Base-by-base conservation (phyloP, 2,329 filamentous ascomycete species). In the Monilinia fructigena region DNA sequence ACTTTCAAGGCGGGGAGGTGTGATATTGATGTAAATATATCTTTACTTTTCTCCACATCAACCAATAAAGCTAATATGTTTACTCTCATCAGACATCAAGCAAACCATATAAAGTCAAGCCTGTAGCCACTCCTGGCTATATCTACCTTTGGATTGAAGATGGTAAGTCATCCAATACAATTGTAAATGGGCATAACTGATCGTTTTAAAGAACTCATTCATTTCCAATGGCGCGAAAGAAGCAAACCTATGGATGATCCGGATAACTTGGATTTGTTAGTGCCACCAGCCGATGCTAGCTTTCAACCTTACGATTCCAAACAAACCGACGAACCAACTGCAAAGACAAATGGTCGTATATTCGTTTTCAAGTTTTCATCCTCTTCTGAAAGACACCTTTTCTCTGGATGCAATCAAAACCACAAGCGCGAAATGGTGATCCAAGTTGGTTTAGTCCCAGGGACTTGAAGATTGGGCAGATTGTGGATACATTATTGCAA, bases 1-100 rank as follows among this genome's bases (percentile, higher is more conserved):
- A 96, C 93, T 20, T 98, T 98, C 85, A 97, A 97, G 84, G 94
- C 94, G 71, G 94, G 94, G 78, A 86, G 86, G 78, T 98, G 94
- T 80, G 88, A 95, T 63, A 78, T 94, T 68, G 89, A 93, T 77
- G 93, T 96, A 81, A 76, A 89, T 83, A 67, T 55, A 72, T 71
- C 55, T 35, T 69, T 72, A 26, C 10, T 5, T 66, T 31, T 16
- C 47, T 48, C 23, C 26, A 45, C 18, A 31, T 35, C 16, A 53
- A 31, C 52, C 52, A 26, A 35, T 11, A 35, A 35, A 62, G 55
- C 66, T 70, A 48, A 72, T 58, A 67, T 58, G 69, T 73, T 63
- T 76, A 67, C 69, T 70, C 48, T 18, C 4, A 23, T 35, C 28
- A 85, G 82, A 77, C 78, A 70, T 84, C 82, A 64, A 81, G 80